Evolutionary conservation across 768 basidiomycete genomes (phyloP).

Genomic region (Mycena olivaceomarginata): DNA sequence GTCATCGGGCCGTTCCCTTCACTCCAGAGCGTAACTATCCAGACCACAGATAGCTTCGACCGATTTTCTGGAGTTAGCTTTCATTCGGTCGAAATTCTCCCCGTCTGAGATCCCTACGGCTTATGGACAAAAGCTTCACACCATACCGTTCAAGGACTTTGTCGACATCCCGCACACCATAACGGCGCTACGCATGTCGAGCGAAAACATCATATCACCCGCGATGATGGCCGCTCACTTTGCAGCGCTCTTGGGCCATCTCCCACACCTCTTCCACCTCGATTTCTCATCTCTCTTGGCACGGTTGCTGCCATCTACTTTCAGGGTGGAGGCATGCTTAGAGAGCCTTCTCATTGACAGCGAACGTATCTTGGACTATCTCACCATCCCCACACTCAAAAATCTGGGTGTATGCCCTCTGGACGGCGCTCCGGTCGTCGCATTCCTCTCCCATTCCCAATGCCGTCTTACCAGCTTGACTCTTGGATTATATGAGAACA

Average conservation of each 20-base stretch:
- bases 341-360: background rate
- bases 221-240: background rate
- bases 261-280: background rate
- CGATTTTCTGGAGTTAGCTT: too few relatives aligned
- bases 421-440: background rate
- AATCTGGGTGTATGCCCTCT: background rate
- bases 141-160: too few relatives aligned
- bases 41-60: too few relatives aligned
- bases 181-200: too few relatives aligned
- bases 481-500: background rate
- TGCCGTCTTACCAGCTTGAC: background rate
- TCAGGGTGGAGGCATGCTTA: background rate
- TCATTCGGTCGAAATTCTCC: too few relatives aligned
- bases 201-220: too few relatives aligned
- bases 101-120: too few relatives aligned
- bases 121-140: too few relatives aligned
- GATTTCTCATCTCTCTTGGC: background rate
- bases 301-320: background rate
- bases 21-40: too few relatives aligned
- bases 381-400: background rate
- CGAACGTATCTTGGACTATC: background rate
- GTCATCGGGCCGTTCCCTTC: too few relatives aligned
- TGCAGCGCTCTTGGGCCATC: background rate
- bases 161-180: too few relatives aligned
- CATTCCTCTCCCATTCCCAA: background rate